phyloP scores from a whole-genome alignment of 75 land plant genomes.

The Sequoiadendron giganteum region DNA sequence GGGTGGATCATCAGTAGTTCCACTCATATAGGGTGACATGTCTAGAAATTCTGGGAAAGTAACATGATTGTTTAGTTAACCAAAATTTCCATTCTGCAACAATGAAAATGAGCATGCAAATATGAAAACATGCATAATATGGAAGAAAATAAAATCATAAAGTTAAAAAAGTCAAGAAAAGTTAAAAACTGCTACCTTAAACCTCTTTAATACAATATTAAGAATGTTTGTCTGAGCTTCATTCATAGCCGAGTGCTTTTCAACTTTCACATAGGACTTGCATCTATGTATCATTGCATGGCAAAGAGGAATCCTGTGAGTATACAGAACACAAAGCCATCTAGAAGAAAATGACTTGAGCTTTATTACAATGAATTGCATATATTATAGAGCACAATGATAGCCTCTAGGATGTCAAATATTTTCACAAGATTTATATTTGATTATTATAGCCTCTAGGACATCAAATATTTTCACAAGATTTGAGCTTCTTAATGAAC shows the following conservation, averaged over 20 bases:
- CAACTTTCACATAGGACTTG: conserved; percentile 91
- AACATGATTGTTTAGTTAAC: conserved; percentile 87
- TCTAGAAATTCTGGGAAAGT: conserved; percentile 75
- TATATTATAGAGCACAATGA: neutral
- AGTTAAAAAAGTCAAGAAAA: neutral
- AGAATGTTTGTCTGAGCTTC: conserved; percentile 90
- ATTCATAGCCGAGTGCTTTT: conserved; percentile 66
- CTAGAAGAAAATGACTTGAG: neutral
- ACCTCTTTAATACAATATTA: conserved; percentile 87
- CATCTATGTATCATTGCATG: conserved; percentile 45
- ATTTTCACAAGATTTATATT: neutral
- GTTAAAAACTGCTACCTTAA: conserved; percentile 57
- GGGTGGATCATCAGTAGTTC: conserved; percentile 44
- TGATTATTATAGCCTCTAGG: too few relatives aligned
- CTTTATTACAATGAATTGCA: neutral
- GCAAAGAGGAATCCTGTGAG: conserved; percentile 1
- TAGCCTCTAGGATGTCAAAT: too few relatives aligned
- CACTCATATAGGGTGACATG: conserved; percentile 78
- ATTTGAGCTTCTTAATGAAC: too few relatives aligned
- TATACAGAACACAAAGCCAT: neutral
- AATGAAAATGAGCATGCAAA: conserved; percentile 3
- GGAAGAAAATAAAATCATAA: neutral
- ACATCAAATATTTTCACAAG: too few relatives aligned
- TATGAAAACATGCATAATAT: neutral
- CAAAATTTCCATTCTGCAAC: conserved; percentile 89